Evolutionary conservation across 2,329 filamentous ascomycete genomes (phyloP).

Genomic region (Epichloe gansuensis): DNA sequence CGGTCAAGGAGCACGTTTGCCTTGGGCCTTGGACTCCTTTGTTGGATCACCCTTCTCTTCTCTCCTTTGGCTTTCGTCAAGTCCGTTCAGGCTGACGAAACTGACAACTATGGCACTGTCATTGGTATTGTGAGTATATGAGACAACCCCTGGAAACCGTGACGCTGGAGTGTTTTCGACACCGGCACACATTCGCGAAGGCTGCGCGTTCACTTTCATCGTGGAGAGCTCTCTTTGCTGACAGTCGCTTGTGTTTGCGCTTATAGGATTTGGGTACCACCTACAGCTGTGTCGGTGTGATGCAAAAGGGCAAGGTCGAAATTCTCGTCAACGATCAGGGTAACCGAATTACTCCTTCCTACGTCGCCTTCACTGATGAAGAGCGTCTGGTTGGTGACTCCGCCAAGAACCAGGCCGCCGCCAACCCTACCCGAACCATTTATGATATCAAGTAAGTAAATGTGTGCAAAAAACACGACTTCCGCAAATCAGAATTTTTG

Average conservation of each 20-base stretch:
- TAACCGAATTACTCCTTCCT: constrained; percentile 91
- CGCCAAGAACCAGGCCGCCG: constrained; percentile 86
- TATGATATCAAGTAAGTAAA: constrained; percentile 68
- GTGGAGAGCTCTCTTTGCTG: background rate
- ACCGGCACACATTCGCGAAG: background rate
- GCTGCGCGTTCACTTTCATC: background rate
- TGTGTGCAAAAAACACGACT: background rate
- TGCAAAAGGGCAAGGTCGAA: constrained; percentile 90
- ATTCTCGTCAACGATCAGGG: constrained; percentile 95
- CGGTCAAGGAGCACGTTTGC: constrained; percentile 55
- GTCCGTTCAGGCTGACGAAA: constrained; percentile 59
- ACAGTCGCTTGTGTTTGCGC: background rate
- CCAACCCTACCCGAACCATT: constrained; percentile 65
- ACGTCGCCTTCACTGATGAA: constrained; percentile 93
- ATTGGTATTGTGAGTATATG: constrained; percentile 65
- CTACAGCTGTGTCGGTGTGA: constrained; percentile 82
- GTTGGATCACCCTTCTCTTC: constrained; percentile 85
- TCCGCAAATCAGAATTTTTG: background rate
- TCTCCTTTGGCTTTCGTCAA: constrained; percentile 76
- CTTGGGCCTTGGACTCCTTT: constrained; percentile 75
- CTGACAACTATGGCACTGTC: constrained; percentile 72
- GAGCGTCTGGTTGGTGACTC: constrained; percentile 95
- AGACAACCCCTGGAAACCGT: background rate
- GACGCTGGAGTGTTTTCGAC: background rate
- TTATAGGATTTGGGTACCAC: constrained; percentile 71